Percentiles rank a stretch among this genome's conserved stretches.
Evolutionary conservation across 2,329 filamentous ascomycete species (phyloP).

Genomic region (Aureobasidium zeae): DNA sequence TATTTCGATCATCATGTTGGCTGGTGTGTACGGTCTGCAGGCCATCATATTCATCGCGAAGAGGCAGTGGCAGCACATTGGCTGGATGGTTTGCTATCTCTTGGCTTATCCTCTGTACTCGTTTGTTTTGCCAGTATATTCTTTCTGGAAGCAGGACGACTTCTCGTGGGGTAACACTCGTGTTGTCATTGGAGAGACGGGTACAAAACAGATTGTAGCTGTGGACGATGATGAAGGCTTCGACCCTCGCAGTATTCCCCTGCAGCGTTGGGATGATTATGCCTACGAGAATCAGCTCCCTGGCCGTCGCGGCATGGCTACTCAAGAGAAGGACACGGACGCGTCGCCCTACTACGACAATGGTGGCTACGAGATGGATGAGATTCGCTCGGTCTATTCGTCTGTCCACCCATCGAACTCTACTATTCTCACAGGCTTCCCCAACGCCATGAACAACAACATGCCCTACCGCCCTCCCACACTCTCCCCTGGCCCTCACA

Average conservation of each 20-base stretch:
- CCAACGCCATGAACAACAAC: constrained; percentile 22
- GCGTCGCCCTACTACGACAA: constrained; percentile 22
- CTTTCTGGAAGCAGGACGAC: constrained; percentile 99
- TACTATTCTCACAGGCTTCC: constrained; percentile 76
- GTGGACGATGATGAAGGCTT: constrained; percentile 76
- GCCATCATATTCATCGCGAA: constrained; percentile 94
- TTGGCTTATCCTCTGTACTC: constrained; percentile 92
- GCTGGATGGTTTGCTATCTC: constrained; percentile 99
- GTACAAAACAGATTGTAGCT: constrained; percentile 80
- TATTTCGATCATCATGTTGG: constrained; percentile 82
- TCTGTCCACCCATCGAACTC: constrained; percentile 78
- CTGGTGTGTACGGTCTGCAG: constrained; percentile 88
- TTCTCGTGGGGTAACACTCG: constrained; percentile 98
- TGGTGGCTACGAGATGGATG: constrained; percentile 85
- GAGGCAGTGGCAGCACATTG: constrained; percentile 94
- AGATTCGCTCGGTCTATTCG: constrained; percentile 94
- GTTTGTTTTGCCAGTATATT: constrained; percentile 84
- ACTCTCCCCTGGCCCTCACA: constrained; percentile 66
- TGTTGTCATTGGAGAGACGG: constrained; percentile 91
- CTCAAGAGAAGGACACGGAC: constrained; percentile 48
- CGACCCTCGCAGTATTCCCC: constrained; percentile 82
- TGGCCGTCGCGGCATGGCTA: constrained; percentile 66
- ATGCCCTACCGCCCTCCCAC: constrained; percentile 51
- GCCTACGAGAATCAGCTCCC: constrained; percentile 78
- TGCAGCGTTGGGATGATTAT: constrained; percentile 97